These are phyloP conservation scores for Pseudogymnoascus sp. DNA, from an alignment of 2,329 filamentous ascomycete genomes.

Conservation along the genomic window DNA sequence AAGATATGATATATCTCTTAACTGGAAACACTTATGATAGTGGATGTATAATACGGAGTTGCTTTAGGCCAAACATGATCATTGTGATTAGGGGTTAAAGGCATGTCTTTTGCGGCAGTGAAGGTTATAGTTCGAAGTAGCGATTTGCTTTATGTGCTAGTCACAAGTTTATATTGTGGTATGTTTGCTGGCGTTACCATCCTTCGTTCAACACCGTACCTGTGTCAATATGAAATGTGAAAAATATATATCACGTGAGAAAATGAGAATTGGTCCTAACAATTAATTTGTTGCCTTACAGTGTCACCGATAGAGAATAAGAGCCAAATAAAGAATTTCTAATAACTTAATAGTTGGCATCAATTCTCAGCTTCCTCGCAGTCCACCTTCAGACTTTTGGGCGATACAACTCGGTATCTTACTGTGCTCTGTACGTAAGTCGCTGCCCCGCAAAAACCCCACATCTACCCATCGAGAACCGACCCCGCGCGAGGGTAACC, in stretches of 20 bases:
- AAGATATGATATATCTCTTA: neutral
- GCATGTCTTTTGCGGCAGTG: neutral
- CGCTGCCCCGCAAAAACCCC: neutral
- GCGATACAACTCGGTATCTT: neutral
- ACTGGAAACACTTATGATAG: neutral
- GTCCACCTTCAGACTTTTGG: neutral
- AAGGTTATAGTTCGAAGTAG: neutral
- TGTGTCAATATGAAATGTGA: neutral
- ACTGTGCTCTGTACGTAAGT: neutral
- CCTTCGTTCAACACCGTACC: no score
- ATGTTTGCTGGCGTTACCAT: no score
- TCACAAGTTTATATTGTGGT: neutral
- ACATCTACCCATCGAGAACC: constrained; percentile 2
- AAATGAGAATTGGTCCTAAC: neutral
- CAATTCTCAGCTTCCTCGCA: neutral
- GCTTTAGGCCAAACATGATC: neutral
- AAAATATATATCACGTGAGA: neutral
- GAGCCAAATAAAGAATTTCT: no score
- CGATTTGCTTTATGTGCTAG: neutral
- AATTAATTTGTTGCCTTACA: neutral
- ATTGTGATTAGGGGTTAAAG: neutral
- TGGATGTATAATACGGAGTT: neutral
- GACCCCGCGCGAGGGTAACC: constrained; percentile 2
- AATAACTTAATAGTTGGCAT: neutral
- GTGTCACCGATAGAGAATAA: neutral